Evolutionary conservation across 1,284 basidiomycete genomes (phyloP).

Genomic region (Cryptococcus maquisensis): DNA sequence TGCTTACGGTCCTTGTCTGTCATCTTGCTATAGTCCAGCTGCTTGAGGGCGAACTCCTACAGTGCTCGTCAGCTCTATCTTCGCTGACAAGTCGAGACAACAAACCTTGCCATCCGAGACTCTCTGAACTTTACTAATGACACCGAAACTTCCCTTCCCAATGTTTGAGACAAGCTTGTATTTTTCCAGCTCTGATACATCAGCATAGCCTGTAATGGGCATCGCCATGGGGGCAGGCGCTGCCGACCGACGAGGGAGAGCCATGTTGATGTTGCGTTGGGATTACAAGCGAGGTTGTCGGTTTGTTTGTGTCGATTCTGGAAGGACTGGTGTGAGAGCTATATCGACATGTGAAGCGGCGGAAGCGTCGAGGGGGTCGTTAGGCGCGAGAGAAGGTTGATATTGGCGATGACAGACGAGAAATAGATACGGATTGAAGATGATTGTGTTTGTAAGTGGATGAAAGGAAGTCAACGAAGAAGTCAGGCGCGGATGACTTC

Average conservation of each 20-base stretch:
- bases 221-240: conserved; percentile 1
- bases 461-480: neutral
- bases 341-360: conserved; percentile 1
- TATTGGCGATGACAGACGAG: neutral
- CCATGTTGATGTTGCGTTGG: conserved; percentile 10
- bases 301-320: conserved; percentile 2
- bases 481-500: conserved; percentile 12
- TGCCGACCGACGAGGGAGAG: conserved; percentile 19
- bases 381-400: neutral
- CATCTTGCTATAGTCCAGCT: conserved; percentile 94
- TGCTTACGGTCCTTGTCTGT: conserved; percentile 87
- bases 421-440: neutral
- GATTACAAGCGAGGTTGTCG: neutral
- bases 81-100: conserved; percentile 18
- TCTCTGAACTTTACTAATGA: conserved; percentile 86
- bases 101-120: conserved; percentile 77
- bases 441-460: neutral
- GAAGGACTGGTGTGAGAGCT: neutral
- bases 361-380: neutral
- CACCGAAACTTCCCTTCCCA: conserved; percentile 95
- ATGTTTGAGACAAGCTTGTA: conserved; percentile 88
- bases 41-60: conserved; percentile 84
- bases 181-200: conserved; percentile 57
- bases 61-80: neutral
- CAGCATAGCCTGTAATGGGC: conserved; percentile 25